Conservation (phyloP, 805 yeast genomes). For the Metschnikowia anglica region DNA sequence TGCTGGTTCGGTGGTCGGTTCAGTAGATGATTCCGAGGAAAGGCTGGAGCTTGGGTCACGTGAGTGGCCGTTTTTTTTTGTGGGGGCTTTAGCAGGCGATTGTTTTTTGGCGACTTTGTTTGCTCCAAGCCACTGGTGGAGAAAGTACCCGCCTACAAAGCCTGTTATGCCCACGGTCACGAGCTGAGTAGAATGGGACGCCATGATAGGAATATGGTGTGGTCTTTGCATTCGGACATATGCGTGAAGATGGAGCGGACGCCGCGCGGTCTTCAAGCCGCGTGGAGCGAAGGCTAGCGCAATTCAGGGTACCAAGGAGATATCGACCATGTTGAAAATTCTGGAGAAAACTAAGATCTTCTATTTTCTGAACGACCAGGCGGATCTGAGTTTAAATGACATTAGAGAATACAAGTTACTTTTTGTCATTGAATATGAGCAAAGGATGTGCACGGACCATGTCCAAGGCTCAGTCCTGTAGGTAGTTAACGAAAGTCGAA, state of each 20-base stretch:
- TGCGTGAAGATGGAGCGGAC: background rate
- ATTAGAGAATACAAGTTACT: too few relatives aligned
- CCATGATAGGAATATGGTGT: background rate
- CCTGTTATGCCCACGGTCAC: slow-evolving; percentile 37
- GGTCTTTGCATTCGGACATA: background rate
- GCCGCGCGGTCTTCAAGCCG: background rate
- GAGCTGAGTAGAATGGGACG: slow-evolving; percentile 23
- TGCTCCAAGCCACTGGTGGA: slow-evolving; percentile 6
- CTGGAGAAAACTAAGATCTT: too few relatives aligned
- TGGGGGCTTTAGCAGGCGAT: background rate
- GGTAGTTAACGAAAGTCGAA: too few relatives aligned
- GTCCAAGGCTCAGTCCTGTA: too few relatives aligned
- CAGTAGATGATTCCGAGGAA: slow-evolving; percentile 6
- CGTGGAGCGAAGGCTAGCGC: background rate
- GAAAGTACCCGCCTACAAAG: slow-evolving; percentile 35
- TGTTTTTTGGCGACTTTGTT: background rate
- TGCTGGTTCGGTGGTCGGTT: slow-evolving; percentile 16
- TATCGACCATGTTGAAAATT: too few relatives aligned
- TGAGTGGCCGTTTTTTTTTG: background rate
- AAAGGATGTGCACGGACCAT: too few relatives aligned
- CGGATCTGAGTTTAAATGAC: too few relatives aligned
- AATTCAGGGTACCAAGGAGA: too few relatives aligned
- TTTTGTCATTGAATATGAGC: too few relatives aligned
- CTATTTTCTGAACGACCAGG: too few relatives aligned
- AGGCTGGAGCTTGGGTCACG: slow-evolving; percentile 7